Evolutionary conservation across 2,329 filamentous ascomycete species (phyloP), one percentile per base, ranked within the genome.

Genomic region (Lachnellula subtilissima): DNA sequence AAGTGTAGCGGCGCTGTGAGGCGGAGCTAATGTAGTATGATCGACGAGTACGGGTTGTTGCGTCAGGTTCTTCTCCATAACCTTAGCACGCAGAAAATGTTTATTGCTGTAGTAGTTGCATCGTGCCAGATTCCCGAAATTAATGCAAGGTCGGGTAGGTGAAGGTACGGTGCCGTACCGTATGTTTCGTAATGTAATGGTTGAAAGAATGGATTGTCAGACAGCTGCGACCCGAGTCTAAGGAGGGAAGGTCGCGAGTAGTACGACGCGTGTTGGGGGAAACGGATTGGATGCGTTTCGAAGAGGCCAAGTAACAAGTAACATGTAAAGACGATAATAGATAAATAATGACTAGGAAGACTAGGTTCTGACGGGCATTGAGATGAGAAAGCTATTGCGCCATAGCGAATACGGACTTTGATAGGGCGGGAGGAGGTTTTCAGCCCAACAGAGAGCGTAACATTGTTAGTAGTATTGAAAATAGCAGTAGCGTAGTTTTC

Each of bases 291-390:
- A 40, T 28, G 54, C 36, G n/a, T 19, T 11, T 32, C 28, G n/a
- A 14, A 39, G 40, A 47, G 45, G 37, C 42, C 51, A 62, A 61
- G 61, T 61, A 61, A 64, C 51, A 62, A 61, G 61, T 61, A 61
- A 64, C 59, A 56, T 63, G 59, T 52, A 61, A 57, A 59, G 39
- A 57, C 17, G 25, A 42, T 47, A 54, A 48, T 43, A 54, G 22
- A 35, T 32, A 51, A 43, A 32, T 11, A 32, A 32, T 2, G 28
- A 32, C 28, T 32, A 40, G 35, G 43, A 54, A 49, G 14, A 14
- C 49, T 28, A 36, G 52, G 52, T 50, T 55, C 28, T 49, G 40
- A 39, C 25, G 52, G 50, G 40, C 22, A 49, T 47, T 43, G 49
- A 52, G 50, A 54, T 50, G 52, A 55, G 46, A 52, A 46, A 50